Conservation (phyloP, 2,329 filamentous ascomycete genomes). For the Aspergillus ruber region DNA sequence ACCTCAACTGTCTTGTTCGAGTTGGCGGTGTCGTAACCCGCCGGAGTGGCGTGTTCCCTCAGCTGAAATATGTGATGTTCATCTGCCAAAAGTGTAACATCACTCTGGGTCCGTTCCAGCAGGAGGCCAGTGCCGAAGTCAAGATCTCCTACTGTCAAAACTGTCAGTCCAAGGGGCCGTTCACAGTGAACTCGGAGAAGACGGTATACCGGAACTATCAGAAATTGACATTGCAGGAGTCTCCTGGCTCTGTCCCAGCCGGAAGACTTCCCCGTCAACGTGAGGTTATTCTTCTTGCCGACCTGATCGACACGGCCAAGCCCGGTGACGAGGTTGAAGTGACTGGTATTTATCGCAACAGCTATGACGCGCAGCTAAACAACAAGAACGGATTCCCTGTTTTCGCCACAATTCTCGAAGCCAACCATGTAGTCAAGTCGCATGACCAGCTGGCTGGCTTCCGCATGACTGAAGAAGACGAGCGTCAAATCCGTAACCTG, state of each 20-base stretch:
- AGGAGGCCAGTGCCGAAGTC: slow-evolving; percentile 93
- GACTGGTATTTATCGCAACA: slow-evolving; percentile 95
- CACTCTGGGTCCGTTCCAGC: slow-evolving; percentile 91
- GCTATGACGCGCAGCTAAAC: slow-evolving; percentile 94
- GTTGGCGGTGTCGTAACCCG: slow-evolving; percentile 94
- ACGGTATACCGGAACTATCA: slow-evolving; percentile 99
- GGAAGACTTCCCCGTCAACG: slow-evolving; percentile 88
- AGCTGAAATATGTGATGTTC: slow-evolving; percentile 98
- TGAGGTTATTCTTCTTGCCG: slow-evolving; percentile 93
- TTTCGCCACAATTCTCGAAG: slow-evolving; percentile 94
- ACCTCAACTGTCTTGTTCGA: slow-evolving; percentile 90
- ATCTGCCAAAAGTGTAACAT: slow-evolving; percentile 90
- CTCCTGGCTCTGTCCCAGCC: slow-evolving; percentile 91
- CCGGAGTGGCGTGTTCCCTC: slow-evolving; percentile 90
- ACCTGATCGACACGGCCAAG: slow-evolving; percentile 93
- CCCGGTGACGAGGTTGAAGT: slow-evolving; percentile 97
- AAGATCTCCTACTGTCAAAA: slow-evolving; percentile 95
- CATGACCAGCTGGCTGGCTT: slow-evolving; percentile 98
- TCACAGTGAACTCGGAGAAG: slow-evolving; percentile 93
- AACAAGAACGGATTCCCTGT: slow-evolving; percentile 98
- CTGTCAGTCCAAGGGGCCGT: slow-evolving; percentile 90
- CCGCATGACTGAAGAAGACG: slow-evolving; percentile 88
- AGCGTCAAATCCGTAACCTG: slow-evolving; percentile 81
- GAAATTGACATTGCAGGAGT: slow-evolving; percentile 93
- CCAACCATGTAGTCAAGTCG: slow-evolving; percentile 93